Conservation (phyloP, 345 rosid genomes). For the Eucalyptus marginata region DNA sequence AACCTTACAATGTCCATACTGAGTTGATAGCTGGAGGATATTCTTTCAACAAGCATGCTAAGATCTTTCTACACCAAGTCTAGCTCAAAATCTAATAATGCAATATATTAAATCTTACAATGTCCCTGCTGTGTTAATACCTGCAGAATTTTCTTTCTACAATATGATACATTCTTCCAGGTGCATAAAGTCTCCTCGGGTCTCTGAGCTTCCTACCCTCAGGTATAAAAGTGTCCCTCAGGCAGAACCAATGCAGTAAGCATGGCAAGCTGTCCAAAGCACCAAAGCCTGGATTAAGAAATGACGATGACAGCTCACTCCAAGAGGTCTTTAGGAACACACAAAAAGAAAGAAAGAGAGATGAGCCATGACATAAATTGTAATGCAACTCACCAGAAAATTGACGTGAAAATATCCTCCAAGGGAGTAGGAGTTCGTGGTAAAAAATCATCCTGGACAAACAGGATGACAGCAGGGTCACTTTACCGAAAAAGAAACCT, state of each 20-base stretch:
- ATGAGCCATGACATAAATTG: background rate
- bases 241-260: slow-evolving; percentile 72
- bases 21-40: background rate
- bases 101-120: background rate
- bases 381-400: slow-evolving; percentile 57
- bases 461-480: background rate
- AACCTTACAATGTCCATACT: too few species aligned
- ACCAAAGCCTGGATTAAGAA: slow-evolving; percentile 35
- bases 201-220: slow-evolving; percentile 83
- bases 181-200: slow-evolving; percentile 83
- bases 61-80: background rate
- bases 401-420: slow-evolving; percentile 78
- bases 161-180: slow-evolving; percentile 91
- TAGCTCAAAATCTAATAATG: background rate
- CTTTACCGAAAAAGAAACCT: background rate
- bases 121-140: slow-evolving; percentile 2
- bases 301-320: slow-evolving; percentile 17
- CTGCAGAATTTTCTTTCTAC: slow-evolving; percentile 94
- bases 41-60: background rate
- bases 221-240: slow-evolving; percentile 88
- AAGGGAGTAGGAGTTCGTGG: slow-evolving; percentile 93
- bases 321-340: background rate
- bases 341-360: background rate
- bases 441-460: slow-evolving; percentile 81
- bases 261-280: slow-evolving; percentile 94